Conservation (phyloP, 148 eudicot genomes). For the Selenicereus undatus region DNA sequence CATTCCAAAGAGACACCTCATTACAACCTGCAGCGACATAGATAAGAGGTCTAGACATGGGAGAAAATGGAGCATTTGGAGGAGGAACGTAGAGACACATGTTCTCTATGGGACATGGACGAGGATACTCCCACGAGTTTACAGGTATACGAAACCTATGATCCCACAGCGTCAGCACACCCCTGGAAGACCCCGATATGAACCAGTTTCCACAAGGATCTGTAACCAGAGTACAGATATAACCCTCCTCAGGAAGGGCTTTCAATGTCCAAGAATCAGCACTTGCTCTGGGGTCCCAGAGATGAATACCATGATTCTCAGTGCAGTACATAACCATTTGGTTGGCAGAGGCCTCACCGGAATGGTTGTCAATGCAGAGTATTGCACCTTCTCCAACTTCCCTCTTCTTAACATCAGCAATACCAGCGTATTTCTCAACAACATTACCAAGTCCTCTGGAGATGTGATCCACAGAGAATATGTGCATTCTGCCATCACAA, state of each 20-base stretch:
- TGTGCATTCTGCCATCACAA: constrained; percentile 80
- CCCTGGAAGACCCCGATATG: constrained; percentile 93
- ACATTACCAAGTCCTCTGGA: constrained; percentile 85
- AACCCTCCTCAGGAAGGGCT: constrained; percentile 83
- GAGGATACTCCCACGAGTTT: constrained; percentile 81
- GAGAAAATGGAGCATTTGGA: constrained; percentile 58
- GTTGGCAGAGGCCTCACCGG: constrained; percentile 52
- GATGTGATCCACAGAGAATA: constrained; percentile 84
- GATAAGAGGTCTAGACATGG: constrained; percentile 82
- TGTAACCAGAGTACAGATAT: constrained; percentile 64
- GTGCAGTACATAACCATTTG: constrained; percentile 84
- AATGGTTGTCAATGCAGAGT: constrained; percentile 65
- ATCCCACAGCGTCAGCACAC: constrained; percentile 95
- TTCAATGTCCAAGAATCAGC: constrained; percentile 67
- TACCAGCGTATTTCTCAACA: constrained; percentile 89
- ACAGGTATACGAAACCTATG: constrained; percentile 86
- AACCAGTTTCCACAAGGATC: constrained; percentile 98
- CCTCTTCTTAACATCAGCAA: constrained; percentile 74
- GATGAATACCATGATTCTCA: constrained; percentile 77
- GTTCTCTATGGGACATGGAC: constrained; percentile 71
- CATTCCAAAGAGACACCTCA: constrained; percentile 98
- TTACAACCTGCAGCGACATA: constrained; percentile 97
- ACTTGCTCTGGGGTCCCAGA: constrained; percentile 76
- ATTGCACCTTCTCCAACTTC: constrained; percentile 81
- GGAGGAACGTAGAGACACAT: constrained; percentile 89